These are phyloP conservation scores for Spongiforma sp. DNA, from an alignment of 1,284 basidiomycete genomes.

Conservation along the genomic window DNA sequence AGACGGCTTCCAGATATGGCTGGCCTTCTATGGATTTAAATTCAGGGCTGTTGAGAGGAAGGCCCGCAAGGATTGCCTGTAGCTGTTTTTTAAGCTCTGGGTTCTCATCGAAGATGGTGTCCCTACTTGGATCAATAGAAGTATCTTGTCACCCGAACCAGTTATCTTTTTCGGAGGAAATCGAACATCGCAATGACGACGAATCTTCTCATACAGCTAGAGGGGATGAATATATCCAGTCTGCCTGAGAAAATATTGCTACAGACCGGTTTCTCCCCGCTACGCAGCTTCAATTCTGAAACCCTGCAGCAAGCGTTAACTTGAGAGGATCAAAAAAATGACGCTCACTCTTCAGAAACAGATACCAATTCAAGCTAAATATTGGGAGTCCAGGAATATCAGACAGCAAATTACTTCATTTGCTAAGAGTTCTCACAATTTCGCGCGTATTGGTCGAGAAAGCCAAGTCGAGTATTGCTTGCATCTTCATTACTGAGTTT, in stretches of 20 bases:
- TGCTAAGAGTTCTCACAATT: constrained; percentile 53
- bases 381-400: too few species aligned
- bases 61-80: constrained; percentile 78
- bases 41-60: constrained; percentile 67
- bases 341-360: constrained; percentile 65
- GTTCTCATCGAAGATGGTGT: background rate
- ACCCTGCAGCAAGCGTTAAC: constrained; percentile 48
- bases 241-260: background rate
- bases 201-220: constrained; percentile 68
- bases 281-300: constrained; percentile 66
- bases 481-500: constrained; percentile 58
- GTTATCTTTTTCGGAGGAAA: constrained; percentile 72
- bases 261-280: constrained; percentile 70
- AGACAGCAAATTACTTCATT: constrained; percentile 1
- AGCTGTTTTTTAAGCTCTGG: constrained; percentile 3
- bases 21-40: constrained; percentile 75
- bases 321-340: background rate
- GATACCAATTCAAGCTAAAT: constrained; percentile 69
- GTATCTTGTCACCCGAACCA: constrained; percentile 71
- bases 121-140: constrained; percentile 72
- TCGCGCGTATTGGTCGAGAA: constrained; percentile 60
- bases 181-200: constrained; percentile 72
- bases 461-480: constrained; percentile 62
- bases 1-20: constrained; percentile 67
- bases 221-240: constrained; percentile 1